These are phyloP conservation scores for Cladophialophora exuberans DNA, from an alignment of 2,329 filamentous ascomycete genomes.

Conservation along the genomic window DNA sequence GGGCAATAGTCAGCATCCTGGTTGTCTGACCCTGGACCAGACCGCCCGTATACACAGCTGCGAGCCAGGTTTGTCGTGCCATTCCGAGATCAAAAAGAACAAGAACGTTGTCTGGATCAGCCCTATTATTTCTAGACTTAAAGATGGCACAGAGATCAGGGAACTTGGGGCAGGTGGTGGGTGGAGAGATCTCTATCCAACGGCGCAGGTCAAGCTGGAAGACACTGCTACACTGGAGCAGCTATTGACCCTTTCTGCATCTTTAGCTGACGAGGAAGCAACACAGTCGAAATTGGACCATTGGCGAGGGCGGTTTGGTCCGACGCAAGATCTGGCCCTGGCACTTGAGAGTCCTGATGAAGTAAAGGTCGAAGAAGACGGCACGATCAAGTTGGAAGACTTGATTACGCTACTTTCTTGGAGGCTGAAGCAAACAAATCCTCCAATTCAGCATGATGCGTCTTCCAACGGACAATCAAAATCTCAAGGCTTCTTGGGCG, in stretches of 20 bases:
- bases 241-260: slow-evolving; percentile 56
- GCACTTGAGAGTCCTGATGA: slow-evolving; percentile 43
- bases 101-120: slow-evolving; percentile 71
- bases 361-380: slow-evolving; percentile 42
- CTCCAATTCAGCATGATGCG: background rate
- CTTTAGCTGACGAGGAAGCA: slow-evolving; percentile 37
- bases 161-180: slow-evolving; percentile 82
- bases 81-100: slow-evolving; percentile 45
- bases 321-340: slow-evolving; percentile 39
- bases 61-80: slow-evolving; percentile 65
- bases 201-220: slow-evolving; percentile 66
- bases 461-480: background rate
- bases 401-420: slow-evolving; percentile 32
- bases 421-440: background rate
- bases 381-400: slow-evolving; percentile 42
- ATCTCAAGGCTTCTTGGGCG: background rate
- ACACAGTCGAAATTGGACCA: slow-evolving; percentile 34
- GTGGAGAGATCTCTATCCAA: slow-evolving; percentile 71
- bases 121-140: slow-evolving; percentile 71
- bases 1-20: slow-evolving; percentile 70
- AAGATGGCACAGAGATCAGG: slow-evolving; percentile 64
- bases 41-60: slow-evolving; percentile 79
- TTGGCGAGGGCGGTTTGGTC: background rate
- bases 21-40: slow-evolving; percentile 70
- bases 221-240: slow-evolving; percentile 53